Conservation (phyloP, 1,139 yeast genomes). For the Magnusiomyces sp. region DNA sequence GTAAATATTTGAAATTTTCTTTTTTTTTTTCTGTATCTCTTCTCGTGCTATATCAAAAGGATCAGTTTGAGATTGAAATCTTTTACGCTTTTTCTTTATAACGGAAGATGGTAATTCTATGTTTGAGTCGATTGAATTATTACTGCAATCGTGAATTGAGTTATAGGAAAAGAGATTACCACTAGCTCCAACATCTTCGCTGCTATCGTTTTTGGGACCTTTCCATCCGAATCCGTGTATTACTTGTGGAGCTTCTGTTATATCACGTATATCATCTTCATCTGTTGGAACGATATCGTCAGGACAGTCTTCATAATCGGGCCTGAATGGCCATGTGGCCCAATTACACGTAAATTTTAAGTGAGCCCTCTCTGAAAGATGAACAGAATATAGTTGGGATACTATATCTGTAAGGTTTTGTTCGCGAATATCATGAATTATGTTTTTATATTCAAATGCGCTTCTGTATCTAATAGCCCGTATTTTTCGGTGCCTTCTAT, state of each 20-base stretch:
- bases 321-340: conserved; percentile 14
- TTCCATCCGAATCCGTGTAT: conserved; percentile 1
- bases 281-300: background rate
- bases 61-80: background rate
- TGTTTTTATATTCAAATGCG: conserved; percentile 20
- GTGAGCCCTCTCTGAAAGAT: conserved; percentile 15
- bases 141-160: too few relatives aligned
- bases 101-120: too few relatives aligned
- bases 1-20: background rate
- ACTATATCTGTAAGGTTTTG: conserved; percentile 16
- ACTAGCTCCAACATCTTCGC: background rate
- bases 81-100: too few relatives aligned
- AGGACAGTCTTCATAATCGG: conserved; percentile 4
- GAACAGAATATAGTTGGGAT: conserved; percentile 25
- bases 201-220: background rate
- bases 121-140: too few relatives aligned
- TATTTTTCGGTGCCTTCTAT: background rate
- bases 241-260: background rate
- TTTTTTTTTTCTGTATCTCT: background rate
- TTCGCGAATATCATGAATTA: conserved; percentile 18
- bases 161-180: too few relatives aligned
- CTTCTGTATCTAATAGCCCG: conserved; percentile 10
- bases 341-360: conserved; percentile 3
- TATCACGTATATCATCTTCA: conserved; percentile 4
- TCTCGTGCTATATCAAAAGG: conserved; percentile 3